phyloP scores from a whole-genome alignment of 257 asterid species.

The Fraxinus pennsylvanica region DNA sequence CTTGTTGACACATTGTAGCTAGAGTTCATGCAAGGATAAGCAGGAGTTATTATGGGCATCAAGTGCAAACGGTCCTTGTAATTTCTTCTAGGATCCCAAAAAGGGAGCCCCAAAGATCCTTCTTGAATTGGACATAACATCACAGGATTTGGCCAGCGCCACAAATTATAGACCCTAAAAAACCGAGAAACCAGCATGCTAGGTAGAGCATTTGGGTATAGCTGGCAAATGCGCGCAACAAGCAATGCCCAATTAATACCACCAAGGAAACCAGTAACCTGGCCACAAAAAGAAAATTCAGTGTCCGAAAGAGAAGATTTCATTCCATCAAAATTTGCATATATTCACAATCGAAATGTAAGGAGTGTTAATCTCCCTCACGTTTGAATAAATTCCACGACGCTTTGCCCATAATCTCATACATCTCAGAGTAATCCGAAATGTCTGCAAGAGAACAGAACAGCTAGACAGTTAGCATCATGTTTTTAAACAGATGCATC shows the following conservation, averaged over 20 bases:
- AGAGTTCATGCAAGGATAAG: slow-evolving; percentile 93
- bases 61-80: slow-evolving; percentile 63
- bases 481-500: slow-evolving; percentile 17
- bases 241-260: slow-evolving; percentile 94
- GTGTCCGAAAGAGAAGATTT: slow-evolving; percentile 10
- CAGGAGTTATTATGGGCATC: slow-evolving; percentile 93
- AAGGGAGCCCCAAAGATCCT: slow-evolving; percentile 64
- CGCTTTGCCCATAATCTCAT: slow-evolving; percentile 84
- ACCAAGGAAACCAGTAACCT: slow-evolving; percentile 95
- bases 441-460: slow-evolving; percentile 48
- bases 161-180: slow-evolving; percentile 70
- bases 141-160: slow-evolving; percentile 98
- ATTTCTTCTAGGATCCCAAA: slow-evolving; percentile 89
- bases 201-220: slow-evolving; percentile 86
- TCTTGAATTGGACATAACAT: slow-evolving; percentile 81
- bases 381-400: slow-evolving; percentile 91
- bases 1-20: slow-evolving; percentile 94
- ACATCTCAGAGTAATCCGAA: slow-evolving; percentile 72
- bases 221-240: slow-evolving; percentile 88
- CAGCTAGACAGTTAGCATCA: slow-evolving; percentile 12
- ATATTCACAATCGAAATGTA: slow-evolving; percentile 1
- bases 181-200: slow-evolving; percentile 90
- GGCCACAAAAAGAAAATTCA: slow-evolving; percentile 28
- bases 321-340: slow-evolving; percentile 8
- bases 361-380: slow-evolving; percentile 35